Evolutionary conservation across 202 grass and related monocot genomes (phyloP), one percentile per base, ranked within the genome.

Genomic region (Carex arenaria): DNA sequence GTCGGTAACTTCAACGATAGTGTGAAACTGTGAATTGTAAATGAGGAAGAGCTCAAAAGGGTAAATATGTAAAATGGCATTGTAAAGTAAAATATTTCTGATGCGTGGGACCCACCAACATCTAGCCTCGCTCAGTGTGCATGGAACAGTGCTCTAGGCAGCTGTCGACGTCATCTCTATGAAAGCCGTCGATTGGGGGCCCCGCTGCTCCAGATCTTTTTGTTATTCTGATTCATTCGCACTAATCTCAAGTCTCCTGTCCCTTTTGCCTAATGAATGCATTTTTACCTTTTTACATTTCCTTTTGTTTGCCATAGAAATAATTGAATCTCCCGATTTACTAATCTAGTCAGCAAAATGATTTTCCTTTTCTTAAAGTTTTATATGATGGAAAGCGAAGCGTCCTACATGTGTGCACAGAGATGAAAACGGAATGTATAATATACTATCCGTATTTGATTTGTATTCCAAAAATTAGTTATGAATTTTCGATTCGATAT

Each of bases 101-200:
- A 43, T 17, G 19, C 5, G 14, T 4, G 43, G 79, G 79, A 18
- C 62, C 79, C 26, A 10, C 28, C 1, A 14, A 56, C 20, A 26
- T n/a, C 40, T 5, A 4, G 11, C 43, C 23, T 82, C 45, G 80
- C 12, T 9, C 4, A 36, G 62, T 53, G 63, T 68, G 80, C 17
- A n/a, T 31, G 63, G 9, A 82, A 64, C 80, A 66, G 61, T n/a
- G 63, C 43, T 67, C 63, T 20, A 68, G 8, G 63, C 80, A 82
- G 42, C 61, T 51, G 42, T 66, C 64, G 63, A 82, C 61, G 63
- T 82, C 80, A 82, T n/a, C 38, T 2, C 40, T 30, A 53, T 55
- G 80, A 82, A 68, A 42, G 80, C 80, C 80, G 80, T 82, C 80
- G 11, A 4, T 15, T 47, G 38, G n/a, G 60, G 79, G 13, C 7